These are phyloP conservation scores for Populus alba DNA, from an alignment of 345 rosid species.

Conservation along the genomic window DNA sequence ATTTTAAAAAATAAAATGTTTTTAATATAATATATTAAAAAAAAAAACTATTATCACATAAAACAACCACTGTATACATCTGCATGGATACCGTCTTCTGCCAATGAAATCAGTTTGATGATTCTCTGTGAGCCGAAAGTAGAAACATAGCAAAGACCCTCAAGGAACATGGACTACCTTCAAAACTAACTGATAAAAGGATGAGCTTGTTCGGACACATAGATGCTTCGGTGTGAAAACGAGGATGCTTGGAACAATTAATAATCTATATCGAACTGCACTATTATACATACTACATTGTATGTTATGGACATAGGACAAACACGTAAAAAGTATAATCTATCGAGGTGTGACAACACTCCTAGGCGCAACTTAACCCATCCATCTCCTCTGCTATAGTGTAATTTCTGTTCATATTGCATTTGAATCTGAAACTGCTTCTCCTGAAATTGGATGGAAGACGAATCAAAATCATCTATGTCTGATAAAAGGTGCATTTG, in stretches of 20 bases:
- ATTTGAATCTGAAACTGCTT: conserved; percentile 3
- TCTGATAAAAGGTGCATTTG: neutral
- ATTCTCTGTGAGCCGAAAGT: neutral
- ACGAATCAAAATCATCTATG: neutral
- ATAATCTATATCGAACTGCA: neutral
- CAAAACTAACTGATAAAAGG: neutral
- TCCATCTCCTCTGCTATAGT: neutral
- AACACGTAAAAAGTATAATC: neutral
- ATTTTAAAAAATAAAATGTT: no score
- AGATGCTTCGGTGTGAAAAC: neutral
- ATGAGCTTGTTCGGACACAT: neutral
- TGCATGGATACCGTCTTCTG: no score
- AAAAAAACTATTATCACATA: no score
- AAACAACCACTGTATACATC: neutral
- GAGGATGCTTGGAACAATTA: neutral
- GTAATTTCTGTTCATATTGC: neutral
- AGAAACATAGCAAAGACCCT: neutral
- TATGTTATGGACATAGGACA: neutral
- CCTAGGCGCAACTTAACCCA: neutral
- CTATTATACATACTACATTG: neutral
- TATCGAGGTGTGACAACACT: neutral
- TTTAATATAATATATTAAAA: no score
- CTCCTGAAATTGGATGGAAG: conserved; percentile 18
- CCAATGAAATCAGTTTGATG: no score
- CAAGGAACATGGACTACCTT: no score